phyloP scores from a whole-genome alignment of 73 alveolate genomes.

The Paramecium sexaurelia region DNA sequence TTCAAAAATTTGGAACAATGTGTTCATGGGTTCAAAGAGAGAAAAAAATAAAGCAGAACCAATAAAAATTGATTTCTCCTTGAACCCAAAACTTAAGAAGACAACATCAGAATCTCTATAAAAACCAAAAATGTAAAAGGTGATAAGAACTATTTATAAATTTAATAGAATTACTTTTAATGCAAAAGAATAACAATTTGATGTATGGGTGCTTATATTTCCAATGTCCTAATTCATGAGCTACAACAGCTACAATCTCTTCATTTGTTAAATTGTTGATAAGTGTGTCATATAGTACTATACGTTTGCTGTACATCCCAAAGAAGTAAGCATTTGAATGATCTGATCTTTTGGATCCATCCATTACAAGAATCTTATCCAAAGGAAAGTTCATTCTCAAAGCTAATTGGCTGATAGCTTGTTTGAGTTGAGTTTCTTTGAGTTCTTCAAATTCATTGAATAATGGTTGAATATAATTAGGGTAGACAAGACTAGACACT shows the following conservation, averaged over 20 bases:
- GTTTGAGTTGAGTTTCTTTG: slow-evolving; percentile 84
- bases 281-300: slow-evolving; percentile 92
- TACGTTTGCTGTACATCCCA: slow-evolving; percentile 92
- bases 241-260: slow-evolving; percentile 92
- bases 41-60: slow-evolving; percentile 79
- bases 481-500: slow-evolving; percentile 79
- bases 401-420: slow-evolving; percentile 81
- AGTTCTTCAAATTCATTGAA: slow-evolving; percentile 90
- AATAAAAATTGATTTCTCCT: slow-evolving; percentile 67
- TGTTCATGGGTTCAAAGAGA: slow-evolving; percentile 77
- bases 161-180: slow-evolving; percentile 71
- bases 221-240: slow-evolving; percentile 99
- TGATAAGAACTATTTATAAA: slow-evolving; percentile 68
- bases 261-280: slow-evolving; percentile 72
- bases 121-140: slow-evolving; percentile 59
- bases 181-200: slow-evolving; percentile 67
- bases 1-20: slow-evolving; percentile 69
- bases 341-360: slow-evolving; percentile 84
- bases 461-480: slow-evolving; percentile 90
- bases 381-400: slow-evolving; percentile 85
- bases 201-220: slow-evolving; percentile 75
- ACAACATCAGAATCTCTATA: slow-evolving; percentile 67
- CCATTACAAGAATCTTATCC: slow-evolving; percentile 87
- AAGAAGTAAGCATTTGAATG: slow-evolving; percentile 96
- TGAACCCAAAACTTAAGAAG: slow-evolving; percentile 86